Conservation (phyloP, 805 yeast genomes). For the Suhomyces canberraensis region DNA sequence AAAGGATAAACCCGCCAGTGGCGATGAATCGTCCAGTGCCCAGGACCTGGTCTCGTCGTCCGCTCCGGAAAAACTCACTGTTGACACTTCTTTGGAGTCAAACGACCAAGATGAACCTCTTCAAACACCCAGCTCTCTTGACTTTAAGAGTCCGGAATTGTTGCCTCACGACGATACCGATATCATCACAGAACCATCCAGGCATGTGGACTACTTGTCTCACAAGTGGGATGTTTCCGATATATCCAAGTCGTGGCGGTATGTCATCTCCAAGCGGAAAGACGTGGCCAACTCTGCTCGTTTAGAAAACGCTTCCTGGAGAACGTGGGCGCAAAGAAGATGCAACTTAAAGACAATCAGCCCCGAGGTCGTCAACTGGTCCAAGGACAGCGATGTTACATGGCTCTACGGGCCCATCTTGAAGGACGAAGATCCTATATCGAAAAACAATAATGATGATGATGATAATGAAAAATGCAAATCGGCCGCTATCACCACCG, state of each 20-base stretch:
- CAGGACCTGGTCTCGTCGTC: neutral
- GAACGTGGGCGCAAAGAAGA: slow-evolving; percentile 89
- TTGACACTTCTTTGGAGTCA: slow-evolving; percentile 1
- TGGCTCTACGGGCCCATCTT: slow-evolving; percentile 95
- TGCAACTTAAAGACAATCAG: slow-evolving; percentile 69
- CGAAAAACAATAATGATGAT: neutral
- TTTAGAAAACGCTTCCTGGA: slow-evolving; percentile 84
- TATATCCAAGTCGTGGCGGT: slow-evolving; percentile 93
- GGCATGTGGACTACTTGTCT: slow-evolving; percentile 91
- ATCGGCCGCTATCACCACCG: slow-evolving; percentile 20
- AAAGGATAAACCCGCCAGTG: neutral
- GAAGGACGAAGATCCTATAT: slow-evolving; percentile 34
- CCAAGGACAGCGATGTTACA: slow-evolving; percentile 93
- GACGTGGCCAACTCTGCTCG: slow-evolving; percentile 65
- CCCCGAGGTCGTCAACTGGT: slow-evolving; percentile 86
- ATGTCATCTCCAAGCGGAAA: slow-evolving; percentile 76
- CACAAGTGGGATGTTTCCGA: slow-evolving; percentile 96
- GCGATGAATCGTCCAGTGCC: neutral
- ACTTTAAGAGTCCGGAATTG: slow-evolving; percentile 29
- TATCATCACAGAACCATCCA: slow-evolving; percentile 72
- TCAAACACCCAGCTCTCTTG: neutral
- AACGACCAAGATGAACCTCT: slow-evolving; percentile 1
- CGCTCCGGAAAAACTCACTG: slow-evolving; percentile 1
- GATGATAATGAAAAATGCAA: slow-evolving; percentile 9
- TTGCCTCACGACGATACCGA: slow-evolving; percentile 83